Conservation (phyloP, 345 rosid species). For the Salix suchowensis region DNA sequence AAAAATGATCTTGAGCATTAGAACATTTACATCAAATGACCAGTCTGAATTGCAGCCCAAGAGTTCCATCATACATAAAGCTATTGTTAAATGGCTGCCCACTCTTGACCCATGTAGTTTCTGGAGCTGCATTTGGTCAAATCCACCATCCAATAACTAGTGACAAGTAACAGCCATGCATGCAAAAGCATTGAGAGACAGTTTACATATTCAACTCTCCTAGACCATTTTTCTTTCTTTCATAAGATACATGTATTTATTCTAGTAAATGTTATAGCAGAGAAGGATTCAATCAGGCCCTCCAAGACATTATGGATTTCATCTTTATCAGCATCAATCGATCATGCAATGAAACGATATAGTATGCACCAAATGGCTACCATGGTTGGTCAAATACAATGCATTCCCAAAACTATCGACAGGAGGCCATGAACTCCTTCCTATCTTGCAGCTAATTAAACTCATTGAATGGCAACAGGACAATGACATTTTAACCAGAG, state of each 20-base stretch:
- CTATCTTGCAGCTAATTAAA: background rate
- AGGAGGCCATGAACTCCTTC: background rate
- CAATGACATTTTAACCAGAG: background rate
- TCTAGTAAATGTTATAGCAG: background rate
- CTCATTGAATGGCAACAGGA: background rate
- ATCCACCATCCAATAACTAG: background rate
- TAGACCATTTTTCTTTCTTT: background rate
- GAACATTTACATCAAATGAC: background rate
- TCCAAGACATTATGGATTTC: no score
- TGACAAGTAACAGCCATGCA: background rate
- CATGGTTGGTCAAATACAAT: background rate
- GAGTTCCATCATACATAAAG: background rate
- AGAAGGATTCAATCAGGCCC: background rate
- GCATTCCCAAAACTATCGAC: background rate
- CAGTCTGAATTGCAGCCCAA: background rate
- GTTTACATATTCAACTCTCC: background rate
- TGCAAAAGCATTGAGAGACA: background rate
- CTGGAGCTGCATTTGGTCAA: background rate
- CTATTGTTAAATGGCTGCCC: background rate
- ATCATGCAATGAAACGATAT: background rate
- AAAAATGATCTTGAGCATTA: background rate
- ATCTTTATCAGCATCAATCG: background rate
- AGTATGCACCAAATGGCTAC: no score
- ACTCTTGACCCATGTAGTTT: background rate
- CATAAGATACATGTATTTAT: background rate